These are phyloP conservation scores for Acanthamoeba lenticulata DNA, from an alignment of 208 protist species.

Conservation along the genomic window DNA sequence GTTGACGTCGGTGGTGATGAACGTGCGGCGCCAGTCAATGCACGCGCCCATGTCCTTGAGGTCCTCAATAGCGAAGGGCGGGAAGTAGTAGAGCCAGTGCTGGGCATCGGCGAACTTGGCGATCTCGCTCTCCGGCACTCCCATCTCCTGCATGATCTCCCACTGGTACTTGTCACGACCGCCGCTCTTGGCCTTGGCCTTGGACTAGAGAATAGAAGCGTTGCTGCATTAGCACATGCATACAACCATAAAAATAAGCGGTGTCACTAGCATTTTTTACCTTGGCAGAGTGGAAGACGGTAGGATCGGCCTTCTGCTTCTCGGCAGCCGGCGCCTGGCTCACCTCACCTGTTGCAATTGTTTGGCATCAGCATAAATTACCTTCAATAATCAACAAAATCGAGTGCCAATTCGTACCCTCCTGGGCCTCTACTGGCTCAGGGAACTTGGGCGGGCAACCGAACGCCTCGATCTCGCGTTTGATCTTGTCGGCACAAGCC, in stretches of 20 bases:
- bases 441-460: slow-evolving; percentile 92
- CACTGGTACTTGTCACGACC: slow-evolving; percentile 94
- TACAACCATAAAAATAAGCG: not conserved
- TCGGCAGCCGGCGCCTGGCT: too few species aligned
- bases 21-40: slow-evolving; percentile 98
- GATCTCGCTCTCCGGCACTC: slow-evolving; percentile 96
- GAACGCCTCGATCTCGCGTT: slow-evolving; percentile 88
- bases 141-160: slow-evolving; percentile 97
- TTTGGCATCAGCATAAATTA: not conserved
- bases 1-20: slow-evolving; percentile 99
- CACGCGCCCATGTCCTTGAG: slow-evolving; percentile 94
- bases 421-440: slow-evolving; percentile 69
- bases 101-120: slow-evolving; percentile 97
- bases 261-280: not conserved
- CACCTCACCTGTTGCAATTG: not conserved
- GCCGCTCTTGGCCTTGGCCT: slow-evolving; percentile 91
- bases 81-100: slow-evolving; percentile 99
- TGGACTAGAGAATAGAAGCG: too few species aligned
- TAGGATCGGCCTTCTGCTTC: slow-evolving; percentile 10
- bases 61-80: slow-evolving; percentile 94
- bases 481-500: slow-evolving; percentile 98
- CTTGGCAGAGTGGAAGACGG: slow-evolving; percentile 50
- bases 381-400: too few species aligned
- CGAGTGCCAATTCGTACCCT: too few species aligned
- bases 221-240: not conserved